Percentiles rank a stretch among this genome's conserved stretches.
phyloP scores from a whole-genome alignment of 164 flowering plant species.

The Dillenia turbinata region DNA sequence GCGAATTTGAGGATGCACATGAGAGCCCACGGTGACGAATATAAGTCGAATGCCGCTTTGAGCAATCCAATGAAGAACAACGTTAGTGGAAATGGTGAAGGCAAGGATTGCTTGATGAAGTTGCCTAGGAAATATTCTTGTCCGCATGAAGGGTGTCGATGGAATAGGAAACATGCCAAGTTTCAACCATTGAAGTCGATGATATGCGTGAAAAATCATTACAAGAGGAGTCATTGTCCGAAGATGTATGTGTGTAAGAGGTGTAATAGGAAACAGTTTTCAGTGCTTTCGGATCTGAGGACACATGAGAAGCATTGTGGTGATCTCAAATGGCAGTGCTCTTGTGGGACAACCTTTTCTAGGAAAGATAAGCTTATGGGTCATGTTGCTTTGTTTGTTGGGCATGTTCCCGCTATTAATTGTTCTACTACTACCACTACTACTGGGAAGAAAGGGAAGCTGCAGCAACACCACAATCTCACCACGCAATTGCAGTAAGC shows the following conservation, averaged over 20 bases:
- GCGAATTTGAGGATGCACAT: constrained; percentile 88
- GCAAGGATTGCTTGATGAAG: constrained; percentile 2
- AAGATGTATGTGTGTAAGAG: constrained; percentile 75
- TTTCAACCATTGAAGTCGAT: constrained; percentile 82
- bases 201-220: constrained; percentile 80
- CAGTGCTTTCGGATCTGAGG: constrained; percentile 70
- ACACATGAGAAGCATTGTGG: constrained; percentile 95
- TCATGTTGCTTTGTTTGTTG: constrained; percentile 63
- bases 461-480: neutral
- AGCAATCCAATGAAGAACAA: constrained; percentile 36
- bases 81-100: neutral
- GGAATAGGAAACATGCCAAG: constrained; percentile 69
- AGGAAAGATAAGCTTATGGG: constrained; percentile 86
- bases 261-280: constrained; percentile 67
- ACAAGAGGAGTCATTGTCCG: constrained; percentile 79
- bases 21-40: constrained; percentile 84
- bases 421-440: neutral
- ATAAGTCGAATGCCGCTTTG: constrained; percentile 50
- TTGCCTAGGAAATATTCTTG: constrained; percentile 59
- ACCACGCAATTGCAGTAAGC: too few species aligned
- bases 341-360: constrained; percentile 77
- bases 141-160: constrained; percentile 71
- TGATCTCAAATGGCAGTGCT: constrained; percentile 65
- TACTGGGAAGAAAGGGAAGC: neutral
- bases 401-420: constrained; percentile 38